Evolutionary conservation across 2,329 filamentous ascomycete genomes (phyloP).

Genomic region (Colletotrichum liaoningense): DNA sequence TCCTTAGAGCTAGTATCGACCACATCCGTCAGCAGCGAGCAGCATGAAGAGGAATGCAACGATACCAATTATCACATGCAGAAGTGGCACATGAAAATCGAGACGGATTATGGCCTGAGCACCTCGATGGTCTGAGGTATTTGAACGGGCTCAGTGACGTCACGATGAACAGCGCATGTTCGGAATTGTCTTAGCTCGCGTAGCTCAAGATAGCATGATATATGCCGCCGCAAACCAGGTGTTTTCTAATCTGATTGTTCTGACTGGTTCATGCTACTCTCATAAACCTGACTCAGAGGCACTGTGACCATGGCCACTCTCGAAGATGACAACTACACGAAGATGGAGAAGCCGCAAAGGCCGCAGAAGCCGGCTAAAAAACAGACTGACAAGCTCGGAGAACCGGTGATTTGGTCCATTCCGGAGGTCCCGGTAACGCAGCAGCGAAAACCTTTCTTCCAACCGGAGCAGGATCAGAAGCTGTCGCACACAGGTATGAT

Average conservation of each 20-base stretch:
- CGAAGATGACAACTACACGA: neutral
- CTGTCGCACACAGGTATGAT: conserved; percentile 42
- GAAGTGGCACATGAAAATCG: neutral
- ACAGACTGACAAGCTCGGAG: neutral
- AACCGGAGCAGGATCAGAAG: conserved; percentile 42
- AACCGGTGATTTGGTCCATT: conserved; percentile 22
- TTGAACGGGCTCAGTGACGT: conserved; percentile 15
- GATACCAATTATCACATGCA: conserved; percentile 13
- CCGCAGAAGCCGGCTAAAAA: neutral
- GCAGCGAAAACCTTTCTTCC: conserved; percentile 43
- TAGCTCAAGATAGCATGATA: neutral
- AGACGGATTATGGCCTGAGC: neutral
- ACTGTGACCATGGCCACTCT: conserved; percentile 4
- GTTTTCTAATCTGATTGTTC: neutral
- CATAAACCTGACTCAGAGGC: neutral
- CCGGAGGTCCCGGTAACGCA: conserved; percentile 40
- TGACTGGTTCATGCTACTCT: neutral
- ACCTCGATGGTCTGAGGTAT: neutral
- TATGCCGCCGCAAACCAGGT: neutral
- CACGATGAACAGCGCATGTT: conserved; percentile 17
- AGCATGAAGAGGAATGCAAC: neutral
- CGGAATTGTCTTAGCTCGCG: neutral
- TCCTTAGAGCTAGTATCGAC: neutral
- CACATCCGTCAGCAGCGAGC: neutral
- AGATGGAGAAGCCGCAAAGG: neutral